phyloP scores from a whole-genome alignment of 148 eudicot species.

The Rhododendron molle region DNA sequence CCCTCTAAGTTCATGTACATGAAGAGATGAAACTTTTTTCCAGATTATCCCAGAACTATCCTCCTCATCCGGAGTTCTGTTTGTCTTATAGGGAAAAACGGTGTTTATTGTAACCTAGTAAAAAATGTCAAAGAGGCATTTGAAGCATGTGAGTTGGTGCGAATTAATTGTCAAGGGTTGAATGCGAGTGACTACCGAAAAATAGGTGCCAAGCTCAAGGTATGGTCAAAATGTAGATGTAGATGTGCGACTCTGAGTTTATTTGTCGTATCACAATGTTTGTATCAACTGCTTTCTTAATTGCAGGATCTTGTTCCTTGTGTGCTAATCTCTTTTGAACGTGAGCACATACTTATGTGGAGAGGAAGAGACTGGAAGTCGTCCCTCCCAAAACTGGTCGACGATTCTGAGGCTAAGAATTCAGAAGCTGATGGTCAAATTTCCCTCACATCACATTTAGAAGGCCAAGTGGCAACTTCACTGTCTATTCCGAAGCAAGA shows the following conservation, averaged over 20 bases:
- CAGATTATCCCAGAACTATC: neutral
- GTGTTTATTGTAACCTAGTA: slow-evolving; percentile 61
- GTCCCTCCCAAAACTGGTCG: slow-evolving; percentile 26
- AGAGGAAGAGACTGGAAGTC: slow-evolving; percentile 89
- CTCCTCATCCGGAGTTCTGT: neutral
- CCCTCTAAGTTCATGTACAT: neutral
- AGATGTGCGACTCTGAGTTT: neutral
- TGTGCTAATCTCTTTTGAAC: slow-evolving; percentile 78
- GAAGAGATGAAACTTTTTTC: neutral
- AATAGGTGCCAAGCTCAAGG: slow-evolving; percentile 96
- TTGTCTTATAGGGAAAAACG: slow-evolving; percentile 68
- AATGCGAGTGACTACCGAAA: slow-evolving; percentile 75
- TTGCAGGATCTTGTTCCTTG: slow-evolving; percentile 91
- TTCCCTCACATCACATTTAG: slow-evolving; percentile 21
- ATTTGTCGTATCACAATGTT: neutral
- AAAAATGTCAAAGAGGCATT: slow-evolving; percentile 81
- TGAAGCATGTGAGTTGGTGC: slow-evolving; percentile 88
- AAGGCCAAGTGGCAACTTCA: slow-evolving; percentile 26
- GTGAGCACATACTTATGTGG: slow-evolving; percentile 90
- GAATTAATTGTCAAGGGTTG: slow-evolving; percentile 81
- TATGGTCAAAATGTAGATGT: slow-evolving; percentile 20
- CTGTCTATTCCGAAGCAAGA: slow-evolving; percentile 13
- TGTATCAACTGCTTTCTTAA: slow-evolving; percentile 1
- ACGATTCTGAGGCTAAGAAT: slow-evolving; percentile 18
- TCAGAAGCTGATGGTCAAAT: slow-evolving; percentile 24